Evolutionary conservation across 805 yeast genomes (phyloP), one percentile per base, ranked within the genome.

Genomic region (Peterozyma xylosa): DNA sequence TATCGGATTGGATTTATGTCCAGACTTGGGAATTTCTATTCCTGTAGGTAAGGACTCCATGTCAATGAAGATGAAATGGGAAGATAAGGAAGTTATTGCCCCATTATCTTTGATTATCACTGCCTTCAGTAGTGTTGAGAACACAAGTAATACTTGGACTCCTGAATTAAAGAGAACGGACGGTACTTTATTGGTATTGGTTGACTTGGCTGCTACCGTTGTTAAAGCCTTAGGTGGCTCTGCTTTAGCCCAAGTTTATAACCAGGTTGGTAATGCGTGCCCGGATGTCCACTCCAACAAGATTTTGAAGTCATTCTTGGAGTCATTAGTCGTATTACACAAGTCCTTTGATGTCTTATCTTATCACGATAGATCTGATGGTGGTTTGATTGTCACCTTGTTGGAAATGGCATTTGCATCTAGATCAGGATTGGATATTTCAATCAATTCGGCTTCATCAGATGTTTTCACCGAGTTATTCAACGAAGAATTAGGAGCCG

Each of bases 31-130:
- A 37, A 68, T 93, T 49, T 74, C 95, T 16, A 88, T 93, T 46
- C 99, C 99, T 11, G 99, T 93, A 33, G 99, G 99, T 53, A 93
- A 93, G 68, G 99, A 93, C 64, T 89, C 97, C 33, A 89, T 93
- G 96, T 89, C 98, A 17, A 91, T 93, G 99, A 88, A 89, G 70
- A 93, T 93, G 98, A 82, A 84, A 57, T 93, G 99, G 99, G 86
- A 75, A 41, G 78, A 80, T 51, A 86, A 83, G 56, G 96, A 88
- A 64, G 98, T 93, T 37, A 81, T 93, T 49, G 88, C 97, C n/a
- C 99, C 99, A 39, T 70, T 93, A 59, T 84, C 97, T 11, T 76
- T 91, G 55, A 84, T 86, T 39, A 74, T 91, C 53, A 90, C 99
- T 17, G 93, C 98, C 0, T 93, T 91, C 62, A 86, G 85, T 47